Evolutionary conservation across 495 filamentous ascomycete species (phyloP), one percentile per base, ranked within the genome.

Genomic region (Xylaria curta): DNA sequence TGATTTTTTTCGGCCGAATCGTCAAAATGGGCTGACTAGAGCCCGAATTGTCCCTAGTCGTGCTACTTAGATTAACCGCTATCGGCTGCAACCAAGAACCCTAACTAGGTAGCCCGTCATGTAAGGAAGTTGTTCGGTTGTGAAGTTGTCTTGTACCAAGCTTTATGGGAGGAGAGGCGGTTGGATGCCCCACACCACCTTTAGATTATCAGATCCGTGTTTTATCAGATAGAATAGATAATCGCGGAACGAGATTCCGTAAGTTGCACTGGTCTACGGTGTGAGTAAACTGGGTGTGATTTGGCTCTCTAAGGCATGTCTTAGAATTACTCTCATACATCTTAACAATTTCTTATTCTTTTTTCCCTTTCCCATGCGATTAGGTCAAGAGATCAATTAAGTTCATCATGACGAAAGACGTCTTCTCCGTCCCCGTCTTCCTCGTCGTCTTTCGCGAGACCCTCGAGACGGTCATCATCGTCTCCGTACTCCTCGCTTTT

Each of bases 371-470:
- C 17, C 51, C 31, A 24, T 33, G 40, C 44, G 13, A 42, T 53
- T 67, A 69, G 47, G 0, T 15, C 13, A 19, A 58, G n/a, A 44
- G 31, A 62, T 31, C 66, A 69, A 49, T 61, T 6, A 64, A 31
- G 28, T 66, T 69, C 74, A 64, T 36, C 68, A 89, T 85, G 80
- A 86, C 86, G 75, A 79, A 79, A 63, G 85, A 89, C 49, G 88
- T 91, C 72, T 92, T 91, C 75, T 82, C 88, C 60, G 86, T 91
- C 12, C 89, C 89, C 63, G 87, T 96, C 60, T 97, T 96, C 82
- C 94, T 97, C 82, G 91, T 97, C 78, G 88, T 89, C 75, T 95
- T 96, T 76, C 91, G 94, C 76, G 94, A 97, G 84, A 90, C 90
- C 44, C 82, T 97, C 28, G 94, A 97, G 79, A 91, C 90, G 0